Conservation (phyloP, 805 yeast genomes). For the Kazachstania bromeliacearum region DNA sequence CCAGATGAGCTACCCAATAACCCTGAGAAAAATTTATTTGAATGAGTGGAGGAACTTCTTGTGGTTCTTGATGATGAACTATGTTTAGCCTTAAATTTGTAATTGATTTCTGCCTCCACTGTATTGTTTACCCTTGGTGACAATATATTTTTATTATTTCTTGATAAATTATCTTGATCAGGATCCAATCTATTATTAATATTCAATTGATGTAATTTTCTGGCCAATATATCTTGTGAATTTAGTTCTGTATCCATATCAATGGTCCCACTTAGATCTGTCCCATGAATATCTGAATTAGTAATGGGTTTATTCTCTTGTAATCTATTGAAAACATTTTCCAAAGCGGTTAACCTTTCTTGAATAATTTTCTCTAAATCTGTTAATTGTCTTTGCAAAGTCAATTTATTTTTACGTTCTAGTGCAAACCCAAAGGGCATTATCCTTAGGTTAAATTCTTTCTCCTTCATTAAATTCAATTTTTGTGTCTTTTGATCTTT, state of each 20-base stretch:
- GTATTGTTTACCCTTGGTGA: slow-evolving; percentile 7
- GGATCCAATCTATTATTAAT: slow-evolving; percentile 17
- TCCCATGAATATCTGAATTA: slow-evolving; percentile 19
- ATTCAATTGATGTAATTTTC: slow-evolving; percentile 26
- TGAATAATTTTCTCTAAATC: slow-evolving; percentile 18
- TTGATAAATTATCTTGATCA: slow-evolving; percentile 4
- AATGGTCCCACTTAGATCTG: slow-evolving; percentile 23
- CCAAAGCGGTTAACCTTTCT: slow-evolving; percentile 22
- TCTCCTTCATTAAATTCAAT: slow-evolving; percentile 28
- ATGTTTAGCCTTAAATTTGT: slow-evolving; percentile 14
- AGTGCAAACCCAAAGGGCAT: slow-evolving; percentile 33
- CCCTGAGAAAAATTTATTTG: slow-evolving; percentile 21
- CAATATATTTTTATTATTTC: slow-evolving; percentile 8
- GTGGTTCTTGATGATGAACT: slow-evolving; percentile 7
- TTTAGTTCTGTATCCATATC: slow-evolving; percentile 16
- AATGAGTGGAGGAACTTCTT: slow-evolving; percentile 5
- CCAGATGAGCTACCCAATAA: slow-evolving; percentile 11
- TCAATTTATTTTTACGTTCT: background rate
- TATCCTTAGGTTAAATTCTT: slow-evolving; percentile 31
- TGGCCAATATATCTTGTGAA: slow-evolving; percentile 18
- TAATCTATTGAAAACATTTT: slow-evolving; percentile 17
- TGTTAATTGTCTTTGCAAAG: slow-evolving; percentile 16
- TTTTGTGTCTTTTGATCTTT: slow-evolving; percentile 28
- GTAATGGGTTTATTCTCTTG: slow-evolving; percentile 18
- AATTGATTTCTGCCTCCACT: slow-evolving; percentile 24